Evolutionary conservation across 148 eudicot genomes (phyloP), one percentile per base, ranked within the genome.

Genomic region (Chenopodium quinoa): DNA sequence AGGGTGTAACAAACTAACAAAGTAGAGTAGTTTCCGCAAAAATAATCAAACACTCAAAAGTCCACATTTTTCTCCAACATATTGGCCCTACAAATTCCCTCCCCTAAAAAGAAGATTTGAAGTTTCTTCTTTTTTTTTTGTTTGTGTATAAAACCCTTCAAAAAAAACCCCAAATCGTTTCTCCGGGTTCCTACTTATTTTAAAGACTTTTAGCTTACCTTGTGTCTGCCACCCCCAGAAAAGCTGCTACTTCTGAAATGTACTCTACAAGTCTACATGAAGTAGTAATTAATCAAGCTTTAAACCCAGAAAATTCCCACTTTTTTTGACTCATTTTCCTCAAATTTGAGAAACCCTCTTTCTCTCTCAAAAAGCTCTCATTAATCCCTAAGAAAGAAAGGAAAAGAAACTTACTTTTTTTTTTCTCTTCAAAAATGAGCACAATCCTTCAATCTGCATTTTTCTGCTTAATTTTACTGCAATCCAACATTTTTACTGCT

Each of bases 381-480:
- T 54, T 78, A 5, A 78, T 82, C 80, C 80, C 82, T 32, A 78
- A 25, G 78, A 78, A 12, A 20, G 44, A 40, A 40, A 80, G 3
- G 29, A 67, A 67, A 31, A 68, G 40, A 54, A 56, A 14, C 27
- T 31, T 11, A 40, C 69, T 64, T 68, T 70, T 29, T 32, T 54
- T 40, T 40, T 40, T 40, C 8, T 6, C 44, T 40, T 66, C 78
- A 12, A 52, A 80, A 79, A 83, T 85, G 88, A 76, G 75, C 29
- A 71, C 68, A 58, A 71, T 22, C 9, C 78, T 77, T 78, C 76
- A 72, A 81, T 63, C 60, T 64, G 70, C 62, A 31, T 22, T 80
- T 2, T 34, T 81, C 32, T 75, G 74, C 54, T 80, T 86, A 25
- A 32, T 89, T 0, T 37, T 88, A 25, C 64, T 83, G 62, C 84